A percentile compares a stretch with the other conserved stretches of the same genome.
Evolutionary conservation across 2,329 filamentous ascomycete species (phyloP).

Genomic region (Zalaria obscura): DNA sequence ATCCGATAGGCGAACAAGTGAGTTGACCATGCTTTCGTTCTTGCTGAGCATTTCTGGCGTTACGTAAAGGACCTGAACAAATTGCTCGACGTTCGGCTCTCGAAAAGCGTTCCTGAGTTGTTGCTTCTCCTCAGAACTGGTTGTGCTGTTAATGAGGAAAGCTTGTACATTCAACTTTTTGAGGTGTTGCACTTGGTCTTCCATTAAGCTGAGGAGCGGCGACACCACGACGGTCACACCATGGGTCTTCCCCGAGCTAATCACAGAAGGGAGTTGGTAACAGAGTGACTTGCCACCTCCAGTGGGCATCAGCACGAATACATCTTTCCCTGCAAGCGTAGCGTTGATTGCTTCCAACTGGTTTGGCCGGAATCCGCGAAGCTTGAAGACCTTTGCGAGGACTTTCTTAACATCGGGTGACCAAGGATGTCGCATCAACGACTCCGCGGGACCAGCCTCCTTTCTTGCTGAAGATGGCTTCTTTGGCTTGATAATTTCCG

Average conservation of each 20-base stretch:
- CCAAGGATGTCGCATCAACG: conserved; percentile 56
- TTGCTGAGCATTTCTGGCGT: conserved; percentile 95
- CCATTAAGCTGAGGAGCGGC: conserved; percentile 87
- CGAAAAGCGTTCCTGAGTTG: conserved; percentile 52
- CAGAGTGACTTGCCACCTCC: conserved; percentile 94
- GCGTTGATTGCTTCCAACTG: conserved; percentile 94
- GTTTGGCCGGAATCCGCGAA: conserved; percentile 77
- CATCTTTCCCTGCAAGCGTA: conserved; percentile 73
- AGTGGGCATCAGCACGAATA: conserved; percentile 95
- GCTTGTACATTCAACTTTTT: conserved; percentile 63
- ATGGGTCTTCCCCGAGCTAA: conserved; percentile 63
- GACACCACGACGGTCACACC: conserved; percentile 94
- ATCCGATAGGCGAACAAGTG: conserved; percentile 53
- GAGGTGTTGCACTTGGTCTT: conserved; percentile 85
- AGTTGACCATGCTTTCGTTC: conserved; percentile 52
- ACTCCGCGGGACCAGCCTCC: conserved; percentile 8
- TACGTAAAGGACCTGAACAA: conserved; percentile 79
- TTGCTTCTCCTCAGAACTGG: conserved; percentile 45
- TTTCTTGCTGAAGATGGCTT: conserved; percentile 9
- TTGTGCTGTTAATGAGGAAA: conserved; percentile 68
- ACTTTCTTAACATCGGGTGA: conserved; percentile 69
- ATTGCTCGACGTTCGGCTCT: conserved; percentile 53
- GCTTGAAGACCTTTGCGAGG: conserved; percentile 70
- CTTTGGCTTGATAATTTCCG: conserved; percentile 3
- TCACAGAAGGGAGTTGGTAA: conserved; percentile 83